Evolutionary conservation across 2,329 filamentous ascomycete species (phyloP), one percentile per base, ranked within the genome.

Genomic region (Claviceps quebecensis): DNA sequence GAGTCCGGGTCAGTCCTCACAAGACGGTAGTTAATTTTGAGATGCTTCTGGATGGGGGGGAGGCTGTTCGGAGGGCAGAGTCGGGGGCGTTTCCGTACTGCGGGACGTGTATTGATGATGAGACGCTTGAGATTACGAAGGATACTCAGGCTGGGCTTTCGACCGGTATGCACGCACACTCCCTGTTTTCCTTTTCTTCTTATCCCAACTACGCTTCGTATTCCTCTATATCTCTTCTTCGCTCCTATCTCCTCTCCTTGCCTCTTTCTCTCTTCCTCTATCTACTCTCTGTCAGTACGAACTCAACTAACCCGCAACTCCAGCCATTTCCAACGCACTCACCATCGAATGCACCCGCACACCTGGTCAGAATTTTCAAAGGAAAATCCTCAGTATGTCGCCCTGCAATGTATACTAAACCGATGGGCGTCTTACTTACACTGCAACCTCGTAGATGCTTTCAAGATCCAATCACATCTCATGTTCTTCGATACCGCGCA

Each of bases 21-120:
- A 98, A 98, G 70, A 93, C 83, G 39, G 71, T 95, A 51, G 79
- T 84, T 51, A 98, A 95, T 64, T 97, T 97, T 63, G 78, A 85
- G 19, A 70, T 84, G 47, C 62, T 62, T 0, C 68, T 89, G 41
- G 67, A 75, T 34, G 80, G 75, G 0, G 61, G 63, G 0, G 61
- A 63, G 7, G 64, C 69, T 34, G 74, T 86, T 40, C 69, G 72
- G 3, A 72, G 74, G 40, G 59, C 65, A 1, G 59, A 58, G 0
- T 63, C 60, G 4, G 52, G 59, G 2, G 58, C 57, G n/a, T 97
- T 98, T 63, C 88, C 91, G 0, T 98, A 95, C 66, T 97, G 93
- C 61, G 93, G 93, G 40, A 79, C 80, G 43, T 66, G 80, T 16
- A 88, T 98, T 58, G 72, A 95, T 61, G 86, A 81, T 17, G 69